A percentile compares a stretch with the other conserved stretches of the same genome.
Conservation (phyloP, 2,329 filamentous ascomycete genomes). For the Aspergillus transmontanensis region DNA sequence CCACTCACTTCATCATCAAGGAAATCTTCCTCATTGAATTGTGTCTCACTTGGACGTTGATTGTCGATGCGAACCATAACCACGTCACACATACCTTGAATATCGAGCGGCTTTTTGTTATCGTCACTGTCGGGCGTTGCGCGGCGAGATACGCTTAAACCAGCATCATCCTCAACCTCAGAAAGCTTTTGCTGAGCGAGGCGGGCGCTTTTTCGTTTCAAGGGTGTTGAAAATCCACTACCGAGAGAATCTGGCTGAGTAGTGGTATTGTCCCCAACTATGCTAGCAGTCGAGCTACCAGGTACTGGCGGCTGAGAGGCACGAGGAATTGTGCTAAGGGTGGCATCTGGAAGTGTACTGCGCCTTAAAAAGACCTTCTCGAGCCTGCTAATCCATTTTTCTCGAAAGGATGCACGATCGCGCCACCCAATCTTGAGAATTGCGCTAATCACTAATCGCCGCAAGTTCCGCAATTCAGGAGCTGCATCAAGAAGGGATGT, state of each 20-base stretch:
- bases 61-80: conserved; percentile 65
- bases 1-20: conserved; percentile 62
- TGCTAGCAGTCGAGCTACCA: not conserved
- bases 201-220: conserved; percentile 45
- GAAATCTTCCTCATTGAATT: conserved; percentile 62
- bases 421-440: conserved; percentile 81
- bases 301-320: conserved; percentile 4
- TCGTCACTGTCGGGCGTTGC: conserved; percentile 13
- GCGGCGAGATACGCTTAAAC: conserved; percentile 9
- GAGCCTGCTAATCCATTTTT: conserved; percentile 74
- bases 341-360: conserved; percentile 34
- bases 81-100: conserved; percentile 61
- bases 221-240: conserved; percentile 22
- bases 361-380: conserved; percentile 51
- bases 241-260: conserved; percentile 17
- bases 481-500: conserved; percentile 75
- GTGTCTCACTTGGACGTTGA: conserved; percentile 60
- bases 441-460: conserved; percentile 71
- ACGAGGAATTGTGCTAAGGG: conserved; percentile 27
- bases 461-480: conserved; percentile 64
- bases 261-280: conserved; percentile 5
- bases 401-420: conserved; percentile 75
- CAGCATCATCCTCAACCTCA: conserved; percentile 28
- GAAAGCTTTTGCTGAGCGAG: conserved; percentile 34
- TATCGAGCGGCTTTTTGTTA: conserved; percentile 24